Percentiles rank a stretch among this genome's conserved stretches.
These are phyloP conservation scores for Dimargaris verticillata DNA, from an alignment of 192 early-diverging fungal genomes.

Conservation along the genomic window DNA sequence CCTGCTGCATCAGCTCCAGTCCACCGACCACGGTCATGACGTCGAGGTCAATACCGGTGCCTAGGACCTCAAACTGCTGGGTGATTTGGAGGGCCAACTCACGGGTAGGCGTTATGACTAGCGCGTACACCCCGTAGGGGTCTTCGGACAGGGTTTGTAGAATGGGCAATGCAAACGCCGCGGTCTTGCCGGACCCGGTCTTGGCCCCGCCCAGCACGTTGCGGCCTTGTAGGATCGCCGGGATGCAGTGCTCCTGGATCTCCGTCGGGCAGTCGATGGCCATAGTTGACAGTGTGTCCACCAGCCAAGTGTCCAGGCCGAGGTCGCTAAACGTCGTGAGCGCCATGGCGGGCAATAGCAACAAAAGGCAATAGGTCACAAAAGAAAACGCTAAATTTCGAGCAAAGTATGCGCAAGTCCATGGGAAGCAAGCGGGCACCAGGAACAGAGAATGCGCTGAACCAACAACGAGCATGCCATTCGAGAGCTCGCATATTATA, in stretches of 20 bases:
- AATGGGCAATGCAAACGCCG: constrained; percentile 94
- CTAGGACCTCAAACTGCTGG: constrained; percentile 90
- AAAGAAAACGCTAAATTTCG: too few relatives aligned
- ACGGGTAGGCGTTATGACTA: constrained; percentile 90
- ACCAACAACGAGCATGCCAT: too few relatives aligned
- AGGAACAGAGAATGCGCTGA: too few relatives aligned
- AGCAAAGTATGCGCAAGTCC: too few relatives aligned
- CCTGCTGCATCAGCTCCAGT: constrained; percentile 85
- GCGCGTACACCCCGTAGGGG: constrained; percentile 87
- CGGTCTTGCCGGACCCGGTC: constrained; percentile 95
- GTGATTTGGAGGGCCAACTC: constrained; percentile 98
- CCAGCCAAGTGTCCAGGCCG: constrained; percentile 68
- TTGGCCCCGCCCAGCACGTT: constrained; percentile 89
- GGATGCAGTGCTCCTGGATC: constrained; percentile 83
- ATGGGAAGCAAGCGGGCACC: too few relatives aligned
- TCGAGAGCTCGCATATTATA: too few relatives aligned
- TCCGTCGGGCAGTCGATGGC: constrained; percentile 77
- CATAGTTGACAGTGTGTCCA: constrained; percentile 55
- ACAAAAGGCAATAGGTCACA: too few relatives aligned
- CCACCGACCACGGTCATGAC: constrained; percentile 87
- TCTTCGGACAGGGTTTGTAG: constrained; percentile 89
- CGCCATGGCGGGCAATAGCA: too few relatives aligned
- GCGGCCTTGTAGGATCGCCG: constrained; percentile 48
- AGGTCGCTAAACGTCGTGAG: constrained; percentile 70
- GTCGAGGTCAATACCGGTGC: constrained; percentile 66